Conservation (phyloP, 352 stramenopile species). For the Phytophthora fragariae region DNA sequence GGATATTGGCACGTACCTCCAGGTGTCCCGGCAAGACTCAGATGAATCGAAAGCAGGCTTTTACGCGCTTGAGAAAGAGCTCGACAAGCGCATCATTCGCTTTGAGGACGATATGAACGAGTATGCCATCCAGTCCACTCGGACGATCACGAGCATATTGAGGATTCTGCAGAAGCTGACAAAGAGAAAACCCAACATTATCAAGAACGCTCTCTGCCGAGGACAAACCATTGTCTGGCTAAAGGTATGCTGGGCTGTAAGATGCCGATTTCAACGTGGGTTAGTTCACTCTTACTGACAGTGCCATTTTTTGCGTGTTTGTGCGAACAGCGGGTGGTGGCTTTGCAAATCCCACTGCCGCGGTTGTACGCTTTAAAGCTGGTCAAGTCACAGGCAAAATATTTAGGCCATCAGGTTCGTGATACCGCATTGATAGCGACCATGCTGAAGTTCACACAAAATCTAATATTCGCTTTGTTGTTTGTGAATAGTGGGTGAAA, state of each 20-base stretch:
- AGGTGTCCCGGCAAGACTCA: conserved; percentile 65
- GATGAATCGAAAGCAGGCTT: conserved; percentile 67
- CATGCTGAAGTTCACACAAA: no score
- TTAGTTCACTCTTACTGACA: conserved; percentile 13
- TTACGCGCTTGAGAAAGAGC: conserved; percentile 63
- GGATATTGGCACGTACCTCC: conserved; percentile 80
- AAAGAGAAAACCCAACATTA: conserved; percentile 87
- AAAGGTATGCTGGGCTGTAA: conserved; percentile 48
- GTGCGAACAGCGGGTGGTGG: conserved; percentile 65
- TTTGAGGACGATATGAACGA: conserved; percentile 79
- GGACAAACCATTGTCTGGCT: conserved; percentile 83
- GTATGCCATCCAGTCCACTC: conserved; percentile 68
- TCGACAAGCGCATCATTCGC: conserved; percentile 65
- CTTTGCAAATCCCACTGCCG: conserved; percentile 66
- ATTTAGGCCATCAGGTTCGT: conserved; percentile 76
- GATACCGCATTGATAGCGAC: background rate
- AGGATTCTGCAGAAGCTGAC: conserved; percentile 86
- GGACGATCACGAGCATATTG: conserved; percentile 81
- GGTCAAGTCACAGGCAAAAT: conserved; percentile 87
- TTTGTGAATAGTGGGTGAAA: conserved; percentile 70
- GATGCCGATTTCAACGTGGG: background rate
- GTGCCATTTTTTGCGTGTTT: background rate
- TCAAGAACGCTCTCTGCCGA: conserved; percentile 82
- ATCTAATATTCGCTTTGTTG: conserved; percentile 7
- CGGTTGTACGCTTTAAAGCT: conserved; percentile 85